Evolutionary conservation across 2,329 filamentous ascomycete genomes (phyloP).

Genomic region (Cordyceps militaris): DNA sequence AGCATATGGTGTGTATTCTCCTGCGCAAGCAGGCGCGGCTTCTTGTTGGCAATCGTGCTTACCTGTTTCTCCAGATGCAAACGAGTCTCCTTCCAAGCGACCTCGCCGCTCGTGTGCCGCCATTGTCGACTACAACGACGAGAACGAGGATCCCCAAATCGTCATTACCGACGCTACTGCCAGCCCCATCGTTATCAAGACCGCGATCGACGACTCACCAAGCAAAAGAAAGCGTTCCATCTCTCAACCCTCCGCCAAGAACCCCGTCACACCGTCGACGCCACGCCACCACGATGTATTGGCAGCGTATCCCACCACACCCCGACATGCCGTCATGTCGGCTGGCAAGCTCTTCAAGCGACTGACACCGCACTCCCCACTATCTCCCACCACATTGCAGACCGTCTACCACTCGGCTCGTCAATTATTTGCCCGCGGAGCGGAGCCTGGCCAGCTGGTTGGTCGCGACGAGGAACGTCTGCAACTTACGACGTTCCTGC

Average conservation of each 20-base stretch:
- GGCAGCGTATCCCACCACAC: constrained; percentile 65
- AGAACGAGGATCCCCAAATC: constrained; percentile 51
- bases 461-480: constrained; percentile 65
- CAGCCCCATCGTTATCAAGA: constrained; percentile 28
- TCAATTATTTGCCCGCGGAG: constrained; percentile 77
- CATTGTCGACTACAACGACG: constrained; percentile 49
- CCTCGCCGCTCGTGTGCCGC: constrained; percentile 35
- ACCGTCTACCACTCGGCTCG: constrained; percentile 84
- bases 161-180: constrained; percentile 31
- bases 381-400: constrained; percentile 59
- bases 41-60: not conserved
- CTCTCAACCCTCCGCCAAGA: constrained; percentile 33
- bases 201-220: constrained; percentile 31
- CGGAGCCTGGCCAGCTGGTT: constrained; percentile 65
- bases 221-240: constrained; percentile 22
- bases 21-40: not conserved
- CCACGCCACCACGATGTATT: constrained; percentile 75
- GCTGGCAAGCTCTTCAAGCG: constrained; percentile 69
- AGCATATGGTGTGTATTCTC: constrained; percentile 17
- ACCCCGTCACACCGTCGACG: constrained; percentile 62
- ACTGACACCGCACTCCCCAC: constrained; percentile 67
- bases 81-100: constrained; percentile 37
- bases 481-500: constrained; percentile 63
- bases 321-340: constrained; percentile 75
- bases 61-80: not conserved